Evolutionary conservation across 768 basidiomycete genomes (phyloP).

Genomic region (Tylopilus intermedius): DNA sequence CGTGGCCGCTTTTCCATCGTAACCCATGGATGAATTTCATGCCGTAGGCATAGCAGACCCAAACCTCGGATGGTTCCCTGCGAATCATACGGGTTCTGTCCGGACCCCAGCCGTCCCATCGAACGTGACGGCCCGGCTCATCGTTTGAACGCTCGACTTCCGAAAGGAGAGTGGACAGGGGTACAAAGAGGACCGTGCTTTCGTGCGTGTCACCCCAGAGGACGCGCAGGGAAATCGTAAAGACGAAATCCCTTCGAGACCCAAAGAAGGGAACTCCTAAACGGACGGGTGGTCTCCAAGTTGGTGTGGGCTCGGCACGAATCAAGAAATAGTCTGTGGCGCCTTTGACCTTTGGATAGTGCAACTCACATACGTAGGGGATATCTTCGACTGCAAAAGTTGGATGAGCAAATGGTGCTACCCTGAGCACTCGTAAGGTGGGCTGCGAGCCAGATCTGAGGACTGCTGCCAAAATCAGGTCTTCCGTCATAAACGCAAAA

Average conservation of each 20-base stretch:
- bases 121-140: conserved; percentile 7
- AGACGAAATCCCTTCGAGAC: conserved; percentile 28
- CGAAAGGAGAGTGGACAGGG: conserved; percentile 27
- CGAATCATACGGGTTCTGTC: conserved; percentile 26
- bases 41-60: conserved; percentile 36
- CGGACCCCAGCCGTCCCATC: conserved; percentile 34
- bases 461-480: conserved; percentile 22
- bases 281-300: conserved; percentile 17
- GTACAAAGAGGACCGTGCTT: conserved; percentile 27
- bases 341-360: conserved; percentile 21
- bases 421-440: conserved; percentile 17
- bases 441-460: conserved; percentile 3
- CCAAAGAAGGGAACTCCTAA: conserved; percentile 18
- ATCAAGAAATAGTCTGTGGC: conserved; percentile 22
- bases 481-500: conserved; percentile 33
- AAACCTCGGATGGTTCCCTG: conserved; percentile 26
- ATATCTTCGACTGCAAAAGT: conserved; percentile 11
- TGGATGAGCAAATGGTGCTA: conserved; percentile 7
- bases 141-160: conserved; percentile 17
- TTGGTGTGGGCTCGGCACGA: conserved; percentile 32
- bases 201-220: conserved; percentile 4
- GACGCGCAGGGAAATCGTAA: conserved; percentile 27
- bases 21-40: conserved; percentile 29
- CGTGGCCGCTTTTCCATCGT: conserved; percentile 17
- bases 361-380: conserved; percentile 24